phyloP scores from a whole-genome alignment of 305 asterid species.

The Solanum hybrid region DNA sequence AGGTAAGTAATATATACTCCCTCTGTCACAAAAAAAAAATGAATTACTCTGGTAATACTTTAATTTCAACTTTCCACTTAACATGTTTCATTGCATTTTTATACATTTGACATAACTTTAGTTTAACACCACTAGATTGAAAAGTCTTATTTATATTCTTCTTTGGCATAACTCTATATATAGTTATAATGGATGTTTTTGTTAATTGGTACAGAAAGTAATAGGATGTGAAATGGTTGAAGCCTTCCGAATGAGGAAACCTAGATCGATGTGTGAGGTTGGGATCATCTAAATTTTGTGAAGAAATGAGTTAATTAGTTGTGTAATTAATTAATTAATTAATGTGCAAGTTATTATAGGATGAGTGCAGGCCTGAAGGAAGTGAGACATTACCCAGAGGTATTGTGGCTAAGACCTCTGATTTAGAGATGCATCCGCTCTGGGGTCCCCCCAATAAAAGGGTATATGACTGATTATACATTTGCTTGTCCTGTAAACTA shows the following conservation, averaged over 20 bases:
- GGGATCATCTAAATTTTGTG: background rate
- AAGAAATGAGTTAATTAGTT: background rate
- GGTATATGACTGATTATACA: conserved; percentile 19
- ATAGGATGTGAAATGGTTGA: conserved; percentile 27
- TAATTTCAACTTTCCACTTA: background rate
- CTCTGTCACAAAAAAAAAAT: background rate
- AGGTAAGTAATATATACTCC: conserved; percentile 34
- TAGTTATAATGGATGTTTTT: background rate
- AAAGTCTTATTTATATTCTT: background rate
- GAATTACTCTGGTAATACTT: background rate
- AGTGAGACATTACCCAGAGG: conserved; percentile 58
- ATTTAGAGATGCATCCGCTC: conserved; percentile 58
- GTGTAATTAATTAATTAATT: background rate
- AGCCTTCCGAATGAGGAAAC: conserved; percentile 14
- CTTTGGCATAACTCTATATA: background rate
- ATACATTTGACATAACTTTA: background rate
- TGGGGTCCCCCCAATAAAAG: conserved; percentile 37
- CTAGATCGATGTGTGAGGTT: conserved; percentile 48
- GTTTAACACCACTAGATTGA: background rate
- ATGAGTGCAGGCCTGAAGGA: conserved; percentile 49
- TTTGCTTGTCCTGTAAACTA: background rate
- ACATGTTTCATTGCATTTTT: background rate
- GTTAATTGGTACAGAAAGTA: conserved; percentile 27
- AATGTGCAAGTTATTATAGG: conserved; percentile 18
- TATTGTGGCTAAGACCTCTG: conserved; percentile 42